Base-by-base conservation (phyloP, 2,329 filamentous ascomycete species). In the Akanthomyces dipterigenus region DNA sequence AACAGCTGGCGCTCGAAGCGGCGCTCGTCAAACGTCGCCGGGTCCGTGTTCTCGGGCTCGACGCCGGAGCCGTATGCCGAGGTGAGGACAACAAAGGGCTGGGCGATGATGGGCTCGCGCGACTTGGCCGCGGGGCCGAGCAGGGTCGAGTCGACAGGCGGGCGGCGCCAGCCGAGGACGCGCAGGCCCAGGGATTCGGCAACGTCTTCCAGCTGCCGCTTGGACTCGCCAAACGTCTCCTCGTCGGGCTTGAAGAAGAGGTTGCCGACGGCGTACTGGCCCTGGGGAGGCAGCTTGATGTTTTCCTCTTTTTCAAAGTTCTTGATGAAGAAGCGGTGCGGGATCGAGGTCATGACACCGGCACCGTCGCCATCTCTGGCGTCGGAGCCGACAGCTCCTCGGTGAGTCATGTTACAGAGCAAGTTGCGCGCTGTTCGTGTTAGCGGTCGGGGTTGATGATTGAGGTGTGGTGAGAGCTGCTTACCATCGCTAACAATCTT, bases 401-500 rank as follows among this genome's bases (percentile, higher is more conserved):
- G 89, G 82, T 99, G 95, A 82, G 95, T 98, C 95, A 99, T 99
- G 84, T 99, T 98, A 84, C 95, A 99, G 65, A 99, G 87, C 64
- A 99, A 83, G 77, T 93, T 96, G 67, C 91, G 89, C 67, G 93
- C 91, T 95, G 65, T 42, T 14, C 53, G 48, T 62, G 46, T 49
- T 45, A 34, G 36, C 22, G 11, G 28, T 36, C 16, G 31, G 20
- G 34, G 22, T 26, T 20, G 46, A 65, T 63, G 73, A 49, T 18
- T 22, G 43, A 26, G 42, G 48, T 34, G 26, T 24, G 20, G 34
- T 8, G 45, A 22, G 46, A 24, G 46, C 42, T 22, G 78, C 87
- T 80, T 77, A 95, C 91, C 93, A 96, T 98, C 93, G 78, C 90
- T 96, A 66, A 98, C 89, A 72, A 98, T 98, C 75, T 98, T 99